Base-by-base conservation (phyloP, 2,329 filamentous ascomycete species). In the Colletotrichum horii region DNA sequence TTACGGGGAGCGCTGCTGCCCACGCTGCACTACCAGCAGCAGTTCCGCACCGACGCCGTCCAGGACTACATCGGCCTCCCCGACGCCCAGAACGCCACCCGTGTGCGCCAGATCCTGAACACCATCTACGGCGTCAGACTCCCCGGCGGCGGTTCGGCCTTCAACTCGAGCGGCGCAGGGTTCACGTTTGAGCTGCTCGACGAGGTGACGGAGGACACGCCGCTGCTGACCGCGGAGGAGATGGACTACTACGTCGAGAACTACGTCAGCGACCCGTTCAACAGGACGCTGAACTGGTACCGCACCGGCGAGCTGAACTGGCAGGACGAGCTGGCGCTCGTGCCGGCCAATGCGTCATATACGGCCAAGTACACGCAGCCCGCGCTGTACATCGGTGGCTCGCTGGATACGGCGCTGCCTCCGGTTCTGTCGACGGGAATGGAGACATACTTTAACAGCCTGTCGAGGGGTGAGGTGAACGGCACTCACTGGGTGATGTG, bases 241-340 rank as follows among this genome's bases (percentile, higher is more conserved):
- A 83, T 96, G 56, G 92, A 96, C 71, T 94, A 92, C 85, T 98
- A 98, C 83, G 92, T 92, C 16, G 85, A 90, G 34, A 89, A 96
- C 85, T 98, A 93, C 84, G 84, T 87, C 26, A 89, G 90, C 56
- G 90, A 93, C 80, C 95, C 95, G 55, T 85, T 98, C 78, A 91
- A 93, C 78, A 95, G 95, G 1, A 94, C 95, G 16, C 87, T 95
- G 73, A 97, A 96, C 85, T 98, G 95, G 95, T 99, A 98, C 85
- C 92, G 95, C 60, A 94, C 91, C 3, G 88, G 91, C 14, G 87
- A 91, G 82, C 84, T 93, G 75, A 98, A 98, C 84, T 94, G 88
- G 81, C 89, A 94, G 62, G 95, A 98, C 77, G 97, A 98, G 81
- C 78, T 83, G 60, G 82, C 87, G 38, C 85, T 94, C 5, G 26